Base-by-base conservation (phyloP, 176 grass and related monocot genomes). In the Aegilops sharonensis region DNA sequence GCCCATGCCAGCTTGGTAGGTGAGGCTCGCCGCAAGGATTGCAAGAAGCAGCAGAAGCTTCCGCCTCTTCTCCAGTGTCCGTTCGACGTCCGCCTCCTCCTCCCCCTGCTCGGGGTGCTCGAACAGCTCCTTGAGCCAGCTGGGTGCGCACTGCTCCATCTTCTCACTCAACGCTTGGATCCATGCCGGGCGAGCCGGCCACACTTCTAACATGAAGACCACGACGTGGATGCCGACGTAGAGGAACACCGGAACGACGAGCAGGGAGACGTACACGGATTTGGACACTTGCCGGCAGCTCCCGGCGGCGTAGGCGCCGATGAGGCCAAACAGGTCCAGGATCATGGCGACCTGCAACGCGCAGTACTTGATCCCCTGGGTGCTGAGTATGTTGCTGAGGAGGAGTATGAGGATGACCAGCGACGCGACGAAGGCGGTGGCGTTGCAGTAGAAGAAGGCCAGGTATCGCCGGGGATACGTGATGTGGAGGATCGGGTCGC, bases 391-490 rank as follows among this genome's bases (percentile, higher is more conserved):
- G 68, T 80, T 83, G 81, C 87, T 91, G 17, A 88, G 81, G 12
- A 94, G 86, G 43, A 94, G 88, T 71, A 91, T 87, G 11, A 94
- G 81, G 70, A 94, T 84, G 60, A 89, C 63, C 5, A 94, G 62
- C 0, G 86, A 94, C 4, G 86, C 75, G 1, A 94, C 25, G 63
- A 94, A 94, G n/a, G 92, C 83, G 2, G 85, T 91, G 8, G 86
- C 79, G 24, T 94, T 91, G 75, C 73, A 85, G 40, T 88, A 91
- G 83, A 91, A 94, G 86, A 94, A 94, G 0, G 6, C 87, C 40
- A 75, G 48, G 24, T 91, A 91, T 21, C 85, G 60, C 31, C 65
- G 24, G 11, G 68, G 67, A 76, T 68, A 82, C 15, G 15, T 85
- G 79, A 81, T 82, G 57, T 56, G 81, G 42, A 93, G 84, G 34